Evolutionary conservation across 73 alveolate species (phyloP).

Genomic region (Halteria grandinella): DNA sequence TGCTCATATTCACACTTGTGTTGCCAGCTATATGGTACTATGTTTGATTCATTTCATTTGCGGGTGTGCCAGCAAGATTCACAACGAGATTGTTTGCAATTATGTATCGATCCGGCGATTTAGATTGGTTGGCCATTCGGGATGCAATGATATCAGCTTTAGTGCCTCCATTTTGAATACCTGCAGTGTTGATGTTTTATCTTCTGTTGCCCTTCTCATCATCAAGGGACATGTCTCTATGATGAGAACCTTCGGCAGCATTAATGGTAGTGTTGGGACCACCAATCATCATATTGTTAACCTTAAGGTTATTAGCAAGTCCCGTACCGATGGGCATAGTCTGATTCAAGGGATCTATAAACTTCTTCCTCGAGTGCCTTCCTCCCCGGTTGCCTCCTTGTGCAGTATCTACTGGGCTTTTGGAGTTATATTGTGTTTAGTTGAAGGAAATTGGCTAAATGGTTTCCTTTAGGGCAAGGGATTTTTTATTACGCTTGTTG

Average conservation of each 20-base stretch:
- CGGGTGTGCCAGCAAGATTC: conserved; percentile 1
- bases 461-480: conserved; percentile 26
- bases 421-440: no score
- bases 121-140: conserved; percentile 27
- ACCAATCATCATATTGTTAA: conserved; percentile 19
- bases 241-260: background rate
- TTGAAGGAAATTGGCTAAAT: conserved; percentile 27
- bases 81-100: conserved; percentile 28
- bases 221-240: conserved; percentile 47
- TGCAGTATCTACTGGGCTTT: no score
- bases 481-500: conserved; percentile 15
- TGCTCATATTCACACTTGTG: no score
- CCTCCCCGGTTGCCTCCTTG: no score
- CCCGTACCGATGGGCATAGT: conserved; percentile 15
- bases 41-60: no score
- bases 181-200: background rate
- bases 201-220: no score
- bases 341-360: conserved; percentile 13
- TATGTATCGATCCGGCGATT: conserved; percentile 42
- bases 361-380: background rate
- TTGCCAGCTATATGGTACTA: no score
- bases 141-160: conserved; percentile 36
- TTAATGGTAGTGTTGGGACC: background rate
- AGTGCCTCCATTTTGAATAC: no score
- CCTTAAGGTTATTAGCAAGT: no score